Conservation (phyloP, 2,329 filamentous ascomycete genomes). For the Massarina eburnea region DNA sequence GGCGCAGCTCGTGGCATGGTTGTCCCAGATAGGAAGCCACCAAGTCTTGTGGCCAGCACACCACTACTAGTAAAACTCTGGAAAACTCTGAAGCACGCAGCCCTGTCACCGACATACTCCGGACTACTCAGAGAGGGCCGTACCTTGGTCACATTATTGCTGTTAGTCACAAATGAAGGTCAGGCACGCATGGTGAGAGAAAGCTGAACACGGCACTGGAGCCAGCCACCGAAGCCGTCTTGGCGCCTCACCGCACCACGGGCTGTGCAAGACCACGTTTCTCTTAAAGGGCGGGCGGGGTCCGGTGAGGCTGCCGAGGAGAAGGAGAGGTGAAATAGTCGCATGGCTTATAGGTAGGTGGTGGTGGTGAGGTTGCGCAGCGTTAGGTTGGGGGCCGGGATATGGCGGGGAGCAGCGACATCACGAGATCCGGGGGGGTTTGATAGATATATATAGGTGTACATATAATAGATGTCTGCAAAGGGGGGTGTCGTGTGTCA, state of each 20-base stretch:
- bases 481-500: background rate
- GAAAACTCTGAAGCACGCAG: background rate
- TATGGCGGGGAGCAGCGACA: conserved; percentile 4
- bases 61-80: background rate
- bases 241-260: conserved; percentile 10
- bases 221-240: background rate
- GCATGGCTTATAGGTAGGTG: background rate
- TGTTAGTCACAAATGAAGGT: conserved; percentile 9
- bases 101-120: background rate
- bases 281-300: background rate
- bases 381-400: conserved; percentile 6
- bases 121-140: background rate
- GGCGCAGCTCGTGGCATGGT: conserved; percentile 1
- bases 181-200: conserved; percentile 5
- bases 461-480: background rate
- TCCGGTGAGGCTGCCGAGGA: conserved; percentile 9
- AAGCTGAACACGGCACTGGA: background rate
- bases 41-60: conserved; percentile 1
- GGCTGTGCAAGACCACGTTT: conserved; percentile 12
- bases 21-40: conserved; percentile 1
- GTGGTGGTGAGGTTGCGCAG: background rate
- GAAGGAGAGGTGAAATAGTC: conserved; percentile 16
- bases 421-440: conserved; percentile 6
- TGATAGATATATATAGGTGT: background rate
- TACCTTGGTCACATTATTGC: background rate